phyloP scores from a whole-genome alignment of 306 rosid genomes.

The Lablab purpureus region DNA sequence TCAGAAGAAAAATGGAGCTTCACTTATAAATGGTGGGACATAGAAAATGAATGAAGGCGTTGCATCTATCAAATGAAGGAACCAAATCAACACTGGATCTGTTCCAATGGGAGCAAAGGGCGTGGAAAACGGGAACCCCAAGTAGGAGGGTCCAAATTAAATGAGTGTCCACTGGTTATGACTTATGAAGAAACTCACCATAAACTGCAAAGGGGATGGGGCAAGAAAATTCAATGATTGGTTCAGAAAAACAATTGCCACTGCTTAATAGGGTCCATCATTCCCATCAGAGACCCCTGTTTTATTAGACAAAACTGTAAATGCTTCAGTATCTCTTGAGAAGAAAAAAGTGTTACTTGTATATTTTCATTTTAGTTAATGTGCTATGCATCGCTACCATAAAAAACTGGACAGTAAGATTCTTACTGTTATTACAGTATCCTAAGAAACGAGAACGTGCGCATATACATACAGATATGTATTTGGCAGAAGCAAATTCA shows the following conservation, averaged over 20 bases:
- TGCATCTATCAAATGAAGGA: not conserved
- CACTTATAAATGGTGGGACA: constrained; percentile 32
- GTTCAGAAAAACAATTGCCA: not conserved
- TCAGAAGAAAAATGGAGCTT: not conserved
- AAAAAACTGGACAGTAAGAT: not conserved
- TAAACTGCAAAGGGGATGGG: constrained; percentile 8
- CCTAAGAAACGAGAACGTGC: not conserved
- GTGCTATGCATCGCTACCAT: not conserved
- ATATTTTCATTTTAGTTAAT: not conserved
- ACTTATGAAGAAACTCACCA: not conserved
- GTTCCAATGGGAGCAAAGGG: constrained; percentile 17
- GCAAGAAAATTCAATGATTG: constrained; percentile 34
- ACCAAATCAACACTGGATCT: constrained; percentile 9
- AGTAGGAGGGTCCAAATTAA: constrained; percentile 6
- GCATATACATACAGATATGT: too few relatives aligned
- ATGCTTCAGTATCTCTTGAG: not conserved
- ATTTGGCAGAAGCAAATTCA: too few relatives aligned
- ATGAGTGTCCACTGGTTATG: constrained; percentile 21
- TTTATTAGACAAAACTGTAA: not conserved
- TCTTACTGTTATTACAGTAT: not conserved
- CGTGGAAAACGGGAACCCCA: constrained; percentile 17
- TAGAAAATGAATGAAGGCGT: not conserved
- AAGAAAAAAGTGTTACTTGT: not conserved
- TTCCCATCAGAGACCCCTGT: not conserved
- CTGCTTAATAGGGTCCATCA: constrained; percentile 20